Evolutionary conservation across 2,329 filamentous ascomycete genomes (phyloP).

Genomic region (Penicillium sp.): DNA sequence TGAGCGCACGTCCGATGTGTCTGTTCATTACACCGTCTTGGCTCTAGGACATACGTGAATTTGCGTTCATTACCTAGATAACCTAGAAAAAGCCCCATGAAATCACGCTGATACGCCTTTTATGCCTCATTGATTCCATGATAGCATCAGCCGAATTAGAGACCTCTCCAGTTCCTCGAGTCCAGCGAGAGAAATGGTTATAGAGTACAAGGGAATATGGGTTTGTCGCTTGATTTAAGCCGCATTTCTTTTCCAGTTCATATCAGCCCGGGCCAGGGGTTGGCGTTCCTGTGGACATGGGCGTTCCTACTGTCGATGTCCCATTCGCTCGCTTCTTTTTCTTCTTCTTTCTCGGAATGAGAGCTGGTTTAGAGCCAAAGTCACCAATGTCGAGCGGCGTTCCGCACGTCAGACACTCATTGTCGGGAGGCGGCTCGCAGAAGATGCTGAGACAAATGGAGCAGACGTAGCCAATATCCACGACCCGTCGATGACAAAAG

Average conservation of each 20-base stretch:
- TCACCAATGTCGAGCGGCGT: constrained; percentile 69
- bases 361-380: constrained; percentile 71
- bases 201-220: neutral
- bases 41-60: neutral
- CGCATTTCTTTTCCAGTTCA: neutral
- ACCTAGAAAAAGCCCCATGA: neutral
- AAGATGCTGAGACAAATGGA: constrained; percentile 95
- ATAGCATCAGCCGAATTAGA: neutral
- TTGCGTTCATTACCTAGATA: neutral
- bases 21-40: neutral
- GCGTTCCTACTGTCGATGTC: constrained; percentile 49
- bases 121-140: neutral
- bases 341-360: constrained; percentile 65
- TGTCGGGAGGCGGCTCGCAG: constrained; percentile 59
- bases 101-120: neutral
- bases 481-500: constrained; percentile 87
- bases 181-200: constrained; percentile 6
- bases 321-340: constrained; percentile 60
- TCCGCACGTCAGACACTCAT: constrained; percentile 75
- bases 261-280: constrained; percentile 29
- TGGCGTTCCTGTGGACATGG: constrained; percentile 48
- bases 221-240: too few relatives aligned
- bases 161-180: neutral
- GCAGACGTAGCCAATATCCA: constrained; percentile 91
- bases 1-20: neutral